Percentiles rank a stretch among this genome's conserved stretches.
Conservation (phyloP, 1,139 yeast genomes). For the Debaryomycetaceae sp. region DNA sequence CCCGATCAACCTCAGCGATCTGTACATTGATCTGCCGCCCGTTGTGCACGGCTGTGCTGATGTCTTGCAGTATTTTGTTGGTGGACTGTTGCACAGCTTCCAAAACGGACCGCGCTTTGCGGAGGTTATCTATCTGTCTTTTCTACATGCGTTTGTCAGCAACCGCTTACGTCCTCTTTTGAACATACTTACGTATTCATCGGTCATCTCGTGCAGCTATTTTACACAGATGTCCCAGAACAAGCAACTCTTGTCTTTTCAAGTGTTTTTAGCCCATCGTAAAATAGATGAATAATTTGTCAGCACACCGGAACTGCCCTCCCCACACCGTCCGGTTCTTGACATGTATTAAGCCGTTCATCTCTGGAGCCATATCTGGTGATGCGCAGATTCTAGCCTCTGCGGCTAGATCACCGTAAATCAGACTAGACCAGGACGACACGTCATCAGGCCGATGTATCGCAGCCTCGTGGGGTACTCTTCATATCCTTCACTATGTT, state of each 20-base stretch:
- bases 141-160: constrained; percentile 2
- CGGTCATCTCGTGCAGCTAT: not conserved
- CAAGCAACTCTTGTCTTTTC: not conserved
- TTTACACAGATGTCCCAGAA: not conserved
- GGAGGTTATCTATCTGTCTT: constrained; percentile 18
- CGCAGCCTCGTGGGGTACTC: too few species aligned
- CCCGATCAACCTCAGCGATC: not conserved
- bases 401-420: too few species aligned
- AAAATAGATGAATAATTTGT: not conserved
- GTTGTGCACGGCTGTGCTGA: constrained; percentile 7
- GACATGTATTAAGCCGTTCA: too few species aligned
- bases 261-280: not conserved
- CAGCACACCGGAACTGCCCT: not conserved
- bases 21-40: constrained; percentile 2
- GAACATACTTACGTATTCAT: constrained; percentile 3
- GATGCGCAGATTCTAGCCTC: too few species aligned
- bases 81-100: constrained; percentile 28
- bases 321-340: too few species aligned
- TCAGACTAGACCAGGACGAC: too few species aligned
- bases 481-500: too few species aligned
- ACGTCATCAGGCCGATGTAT: too few species aligned
- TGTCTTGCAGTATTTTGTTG: constrained; percentile 22
- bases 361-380: too few species aligned
- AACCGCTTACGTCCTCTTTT: not conserved
- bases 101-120: constrained; percentile 25